Evolutionary conservation across 2,329 filamentous ascomycete species (phyloP), one percentile per base, ranked within the genome.

Genomic region (Pseudogymnoascus sp.): DNA sequence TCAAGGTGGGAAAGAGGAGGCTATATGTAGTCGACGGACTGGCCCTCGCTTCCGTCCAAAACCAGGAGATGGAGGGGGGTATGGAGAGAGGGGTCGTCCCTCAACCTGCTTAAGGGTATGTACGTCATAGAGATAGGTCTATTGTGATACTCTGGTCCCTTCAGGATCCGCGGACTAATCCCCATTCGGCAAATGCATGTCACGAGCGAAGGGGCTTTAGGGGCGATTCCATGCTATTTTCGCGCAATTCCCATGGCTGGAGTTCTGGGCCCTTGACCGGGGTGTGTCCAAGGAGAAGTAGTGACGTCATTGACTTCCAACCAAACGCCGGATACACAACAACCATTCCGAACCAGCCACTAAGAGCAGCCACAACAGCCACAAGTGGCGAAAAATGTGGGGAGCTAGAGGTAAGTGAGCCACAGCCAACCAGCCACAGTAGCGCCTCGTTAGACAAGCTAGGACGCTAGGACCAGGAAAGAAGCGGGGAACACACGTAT

Each of bases 1-100:
- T 32, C 34, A 54, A 37, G 60, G 60, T 30, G 58, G 43, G 57
- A 63, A 64, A 12, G 60, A 62, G 43, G 60, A 59, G 57, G 58
- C 37, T 39, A 38, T 58, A 58, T 58, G 37, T 58, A 58, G 30
- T 54, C 47, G 47, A 54, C 47, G 16, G 28, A 54, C 47, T 54
- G 47, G n/a, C 25, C 43, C 43, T 54, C 25, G 43, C 43, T 54
- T 54, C 43, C 43, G 14, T 32, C 4, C 12, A 43, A 43, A 43
- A 43, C 39, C n/a, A 54, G 47, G 47, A 54, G n/a, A 54, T 32
- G 18, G 7, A 25, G 20, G 25, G 47, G 28, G 47, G 28, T 25
- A 18, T 1, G n/a, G 12, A 25, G 18, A 43, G 39, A 28, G 20
- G 47, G 25, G 22, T 50, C n/a, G 43, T 28, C n/a, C n/a, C 22